A percentile compares a stretch with the other conserved stretches of the same genome.
Evolutionary conservation across 2,329 filamentous ascomycete genomes (phyloP).

Genomic region (Emmonsia crescens): DNA sequence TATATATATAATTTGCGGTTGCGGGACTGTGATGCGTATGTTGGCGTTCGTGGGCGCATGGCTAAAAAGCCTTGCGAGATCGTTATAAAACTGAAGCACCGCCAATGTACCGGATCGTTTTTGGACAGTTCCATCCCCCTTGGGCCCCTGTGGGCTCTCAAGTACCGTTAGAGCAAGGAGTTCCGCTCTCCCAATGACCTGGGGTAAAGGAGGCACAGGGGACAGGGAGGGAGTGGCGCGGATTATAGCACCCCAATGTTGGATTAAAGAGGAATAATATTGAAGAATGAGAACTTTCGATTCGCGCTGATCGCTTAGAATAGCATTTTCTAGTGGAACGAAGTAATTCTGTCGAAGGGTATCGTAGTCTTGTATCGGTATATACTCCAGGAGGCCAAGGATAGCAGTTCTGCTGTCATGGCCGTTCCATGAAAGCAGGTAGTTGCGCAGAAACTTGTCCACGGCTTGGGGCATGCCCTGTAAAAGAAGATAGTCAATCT

Average conservation of each 20-base stretch:
- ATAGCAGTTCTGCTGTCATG: conserved; percentile 39
- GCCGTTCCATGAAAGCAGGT: conserved; percentile 55
- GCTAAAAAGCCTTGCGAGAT: conserved; percentile 47
- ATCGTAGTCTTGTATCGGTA: conserved; percentile 22
- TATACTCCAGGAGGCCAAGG: conserved; percentile 24
- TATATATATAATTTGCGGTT: conserved; percentile 56
- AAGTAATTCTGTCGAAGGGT: conserved; percentile 30
- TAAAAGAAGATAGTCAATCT: neutral
- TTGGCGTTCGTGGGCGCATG: conserved; percentile 41
- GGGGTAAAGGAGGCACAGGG: conserved; percentile 24
- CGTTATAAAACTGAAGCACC: conserved; percentile 58
- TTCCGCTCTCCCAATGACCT: conserved; percentile 40
- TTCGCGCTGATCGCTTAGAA: conserved; percentile 28
- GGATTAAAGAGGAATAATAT: conserved; percentile 58
- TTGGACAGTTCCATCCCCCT: neutral
- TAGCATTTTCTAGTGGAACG: conserved; percentile 28
- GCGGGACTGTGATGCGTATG: conserved; percentile 58
- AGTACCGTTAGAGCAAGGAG: conserved; percentile 49
- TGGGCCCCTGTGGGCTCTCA: conserved; percentile 38
- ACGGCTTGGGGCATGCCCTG: conserved; percentile 26
- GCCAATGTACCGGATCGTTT: conserved; percentile 39
- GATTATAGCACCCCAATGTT: conserved; percentile 38
- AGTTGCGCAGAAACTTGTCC: conserved; percentile 33
- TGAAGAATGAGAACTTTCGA: conserved; percentile 51
- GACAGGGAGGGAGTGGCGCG: conserved; percentile 17